Base-by-base conservation (phyloP, 163 green algal genomes). In the Chlorella variabilis region DNA sequence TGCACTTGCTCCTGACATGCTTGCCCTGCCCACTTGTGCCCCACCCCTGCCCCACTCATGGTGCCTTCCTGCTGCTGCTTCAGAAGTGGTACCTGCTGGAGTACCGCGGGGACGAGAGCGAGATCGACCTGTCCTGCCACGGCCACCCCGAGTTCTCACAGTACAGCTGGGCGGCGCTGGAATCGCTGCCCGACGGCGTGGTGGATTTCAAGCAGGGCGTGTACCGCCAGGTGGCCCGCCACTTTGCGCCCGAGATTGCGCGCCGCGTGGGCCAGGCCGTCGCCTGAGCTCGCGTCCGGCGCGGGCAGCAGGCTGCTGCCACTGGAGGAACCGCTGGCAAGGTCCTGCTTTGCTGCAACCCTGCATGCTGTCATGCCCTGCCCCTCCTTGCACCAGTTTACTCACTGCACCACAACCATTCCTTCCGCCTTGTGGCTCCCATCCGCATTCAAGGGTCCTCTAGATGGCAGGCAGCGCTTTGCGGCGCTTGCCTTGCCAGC, bases 151-250 rank as follows among this genome's bases (percentile, higher is more conserved):
- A 93, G 76, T 94, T 94, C 36, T 65, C 23, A 9, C 87, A 90
- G 58, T 93, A 75, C 59, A 45, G 25, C 20, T 94, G 90, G 90
- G 71, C 84, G 85, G 73, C 34, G 0, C 68, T 94, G 36, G 67
- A 90, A 25, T 49, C 87, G 38, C 78, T 93, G 54, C 85, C 85
- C 3, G 29, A 11, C 1, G 36, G 74, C 18, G 87, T 93, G 48
- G 83, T 93, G 20, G 33, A 74, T 25, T 93, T 93, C 84, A 93
- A 93, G 81, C 45, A 34, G 18, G 45, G 51, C 11, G 85, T 92
- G 68, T 80, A 80, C 51, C 51, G 79, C 61, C 31, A 56, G 38
- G 87, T 92, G 31, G 83, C 65, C 23, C 17, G 38, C 6, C 75
- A 89, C 73, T 92, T 92, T 86, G 83, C 34, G 38, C 86, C 87